Percentiles rank a stretch among this genome's conserved stretches.
Evolutionary conservation across 2,329 filamentous ascomycete genomes (phyloP).

Genomic region (Penicillium sp.): DNA sequence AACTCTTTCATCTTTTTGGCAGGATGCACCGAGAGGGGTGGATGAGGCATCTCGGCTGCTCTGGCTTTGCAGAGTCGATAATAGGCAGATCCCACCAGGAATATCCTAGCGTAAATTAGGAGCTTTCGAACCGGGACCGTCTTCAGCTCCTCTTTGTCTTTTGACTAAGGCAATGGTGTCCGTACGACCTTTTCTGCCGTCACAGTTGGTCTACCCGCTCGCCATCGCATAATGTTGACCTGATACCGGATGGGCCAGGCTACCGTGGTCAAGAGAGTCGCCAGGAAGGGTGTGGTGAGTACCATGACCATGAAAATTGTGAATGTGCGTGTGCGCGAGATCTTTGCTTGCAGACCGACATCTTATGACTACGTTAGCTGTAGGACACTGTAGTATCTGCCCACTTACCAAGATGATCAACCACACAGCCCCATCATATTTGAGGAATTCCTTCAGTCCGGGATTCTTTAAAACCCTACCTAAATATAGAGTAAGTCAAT

Average conservation of each 20-base stretch:
- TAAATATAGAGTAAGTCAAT: too few relatives aligned
- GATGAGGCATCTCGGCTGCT: conserved; percentile 41
- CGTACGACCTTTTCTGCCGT: conserved; percentile 53
- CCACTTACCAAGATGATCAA: conserved; percentile 77
- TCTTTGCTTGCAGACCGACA: conserved; percentile 79
- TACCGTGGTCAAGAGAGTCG: conserved; percentile 70
- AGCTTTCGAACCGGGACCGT: conserved; percentile 59
- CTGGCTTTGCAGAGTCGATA: conserved; percentile 74
- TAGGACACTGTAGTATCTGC: neutral
- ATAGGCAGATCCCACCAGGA: conserved; percentile 75
- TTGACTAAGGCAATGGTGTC: conserved; percentile 41
- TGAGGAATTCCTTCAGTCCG: too few relatives aligned
- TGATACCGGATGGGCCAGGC: conserved; percentile 79
- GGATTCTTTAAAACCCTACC: too few relatives aligned
- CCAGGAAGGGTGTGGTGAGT: conserved; percentile 77
- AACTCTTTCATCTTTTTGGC: conserved; percentile 25
- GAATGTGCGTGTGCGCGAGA: conserved; percentile 76
- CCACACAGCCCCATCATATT: too few relatives aligned
- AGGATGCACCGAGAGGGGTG: conserved; percentile 32
- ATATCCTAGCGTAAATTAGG: conserved; percentile 82
- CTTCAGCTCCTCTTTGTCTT: conserved; percentile 54
- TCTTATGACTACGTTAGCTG: conserved; percentile 47
- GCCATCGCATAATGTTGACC: conserved; percentile 70
- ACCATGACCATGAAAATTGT: conserved; percentile 97
- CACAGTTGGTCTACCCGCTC: conserved; percentile 89